Conservation (phyloP, 179 eudicot genomes). For the Actinidia chinensis region DNA sequence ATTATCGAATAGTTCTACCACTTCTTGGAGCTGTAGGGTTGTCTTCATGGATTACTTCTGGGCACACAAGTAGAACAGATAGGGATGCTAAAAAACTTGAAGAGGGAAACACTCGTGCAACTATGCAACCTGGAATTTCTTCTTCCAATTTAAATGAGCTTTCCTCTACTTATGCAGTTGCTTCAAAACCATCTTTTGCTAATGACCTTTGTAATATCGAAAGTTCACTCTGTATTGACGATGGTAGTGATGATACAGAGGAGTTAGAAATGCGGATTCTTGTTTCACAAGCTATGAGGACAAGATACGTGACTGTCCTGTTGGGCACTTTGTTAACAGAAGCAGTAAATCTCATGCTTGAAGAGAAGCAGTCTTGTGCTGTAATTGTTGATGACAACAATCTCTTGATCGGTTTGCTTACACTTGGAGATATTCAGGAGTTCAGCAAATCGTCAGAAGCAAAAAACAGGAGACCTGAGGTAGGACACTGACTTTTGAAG, state of each 20-base stretch:
- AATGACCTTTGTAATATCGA: slow-evolving; percentile 56
- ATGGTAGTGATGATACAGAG: slow-evolving; percentile 37
- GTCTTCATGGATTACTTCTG: slow-evolving; percentile 90
- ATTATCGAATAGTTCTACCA: slow-evolving; percentile 90
- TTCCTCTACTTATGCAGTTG: slow-evolving; percentile 21
- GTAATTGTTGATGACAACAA: slow-evolving; percentile 56
- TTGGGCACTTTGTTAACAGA: slow-evolving; percentile 54
- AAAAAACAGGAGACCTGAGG: slow-evolving; percentile 49
- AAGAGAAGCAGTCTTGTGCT: slow-evolving; percentile 75
- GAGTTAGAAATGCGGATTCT: slow-evolving; percentile 52
- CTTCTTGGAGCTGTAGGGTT: slow-evolving; percentile 94
- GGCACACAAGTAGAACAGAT: slow-evolving; percentile 45
- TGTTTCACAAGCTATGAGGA: slow-evolving; percentile 93
- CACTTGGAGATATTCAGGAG: slow-evolving; percentile 58
- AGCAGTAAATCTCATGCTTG: slow-evolving; percentile 72
- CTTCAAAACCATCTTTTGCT: slow-evolving; percentile 22
- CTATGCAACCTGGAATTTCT: slow-evolving; percentile 25
- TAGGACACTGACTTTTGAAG: slow-evolving; percentile 18
- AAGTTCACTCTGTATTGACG: slow-evolving; percentile 59
- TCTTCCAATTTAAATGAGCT: slow-evolving; percentile 20
- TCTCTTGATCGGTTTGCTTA: slow-evolving; percentile 51
- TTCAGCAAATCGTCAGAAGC: slow-evolving; percentile 51
- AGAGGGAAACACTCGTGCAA: slow-evolving; percentile 22
- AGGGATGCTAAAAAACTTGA: slow-evolving; percentile 25
- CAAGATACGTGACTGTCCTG: slow-evolving; percentile 58